Conservation (phyloP, 345 rosid species). For the Populus pruinosa region DNA sequence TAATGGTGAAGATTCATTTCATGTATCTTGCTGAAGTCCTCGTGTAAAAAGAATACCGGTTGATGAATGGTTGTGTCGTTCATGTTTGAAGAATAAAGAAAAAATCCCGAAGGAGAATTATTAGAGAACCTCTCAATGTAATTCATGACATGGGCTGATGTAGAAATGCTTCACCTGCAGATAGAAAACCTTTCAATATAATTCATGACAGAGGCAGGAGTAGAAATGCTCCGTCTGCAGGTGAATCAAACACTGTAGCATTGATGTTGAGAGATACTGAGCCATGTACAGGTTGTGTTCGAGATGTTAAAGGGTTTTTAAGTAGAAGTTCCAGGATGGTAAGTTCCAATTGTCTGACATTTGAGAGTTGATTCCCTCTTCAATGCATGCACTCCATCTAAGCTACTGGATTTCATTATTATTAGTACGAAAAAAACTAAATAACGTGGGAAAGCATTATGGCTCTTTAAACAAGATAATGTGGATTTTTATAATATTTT, state of each 20-base stretch:
- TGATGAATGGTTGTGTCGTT: constrained; percentile 81
- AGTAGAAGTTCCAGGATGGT: constrained; percentile 83
- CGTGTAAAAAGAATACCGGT: constrained; percentile 43
- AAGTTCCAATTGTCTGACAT: constrained; percentile 43
- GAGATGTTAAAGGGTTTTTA: constrained; percentile 80
- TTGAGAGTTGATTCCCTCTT: neutral
- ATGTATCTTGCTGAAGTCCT: constrained; percentile 63
- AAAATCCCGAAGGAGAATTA: constrained; percentile 29
- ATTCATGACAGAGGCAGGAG: constrained; percentile 30
- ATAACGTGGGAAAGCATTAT: too few species aligned
- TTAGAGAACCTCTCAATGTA: constrained; percentile 33
- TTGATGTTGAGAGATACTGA: constrained; percentile 52
- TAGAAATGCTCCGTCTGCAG: constrained; percentile 29
- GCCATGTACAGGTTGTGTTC: constrained; percentile 48
- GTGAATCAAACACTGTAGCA: constrained; percentile 32
- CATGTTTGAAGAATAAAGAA: constrained; percentile 57
- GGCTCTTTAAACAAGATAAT: too few species aligned
- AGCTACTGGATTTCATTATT: neutral
- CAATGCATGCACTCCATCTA: neutral
- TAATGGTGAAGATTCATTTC: constrained; percentile 78
- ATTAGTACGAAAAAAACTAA: too few species aligned
- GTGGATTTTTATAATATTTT: too few species aligned
- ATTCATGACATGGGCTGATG: constrained; percentile 30
- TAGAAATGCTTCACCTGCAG: constrained; percentile 29
- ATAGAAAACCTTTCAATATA: constrained; percentile 34